These are phyloP conservation scores for Ceratocystis colombiana DNA, from an alignment of 2,329 filamentous ascomycete species.

Conservation along the genomic window DNA sequence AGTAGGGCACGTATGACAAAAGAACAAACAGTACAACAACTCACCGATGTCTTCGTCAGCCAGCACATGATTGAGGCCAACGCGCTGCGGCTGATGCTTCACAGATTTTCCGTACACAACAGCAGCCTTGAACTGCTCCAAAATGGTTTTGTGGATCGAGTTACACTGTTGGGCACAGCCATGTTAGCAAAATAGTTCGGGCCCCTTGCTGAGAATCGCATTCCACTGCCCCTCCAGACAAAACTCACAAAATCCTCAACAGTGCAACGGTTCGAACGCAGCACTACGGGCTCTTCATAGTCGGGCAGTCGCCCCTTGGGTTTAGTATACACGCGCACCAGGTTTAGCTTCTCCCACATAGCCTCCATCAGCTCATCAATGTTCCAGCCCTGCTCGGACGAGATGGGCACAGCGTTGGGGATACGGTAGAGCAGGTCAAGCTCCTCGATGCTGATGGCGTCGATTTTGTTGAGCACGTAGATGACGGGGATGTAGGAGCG, in stretches of 20 bases:
- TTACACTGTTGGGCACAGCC: slow-evolving; percentile 59
- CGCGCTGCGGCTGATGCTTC: slow-evolving; percentile 95
- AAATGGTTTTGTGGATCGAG: slow-evolving; percentile 88
- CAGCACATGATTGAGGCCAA: slow-evolving; percentile 82
- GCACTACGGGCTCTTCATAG: slow-evolving; percentile 81
- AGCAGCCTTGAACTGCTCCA: slow-evolving; percentile 89
- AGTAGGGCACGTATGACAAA: neutral
- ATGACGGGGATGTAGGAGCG: slow-evolving; percentile 98
- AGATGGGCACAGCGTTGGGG: slow-evolving; percentile 93
- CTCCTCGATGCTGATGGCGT: slow-evolving; percentile 95
- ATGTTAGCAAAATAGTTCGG: slow-evolving; percentile 5
- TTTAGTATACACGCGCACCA: slow-evolving; percentile 93
- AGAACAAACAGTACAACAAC: neutral
- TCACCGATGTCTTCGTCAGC: slow-evolving; percentile 92
- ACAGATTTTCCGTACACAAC: slow-evolving; percentile 97
- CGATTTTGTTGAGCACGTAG: slow-evolving; percentile 98
- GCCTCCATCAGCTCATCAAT: slow-evolving; percentile 90
- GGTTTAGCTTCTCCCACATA: slow-evolving; percentile 96
- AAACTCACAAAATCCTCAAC: slow-evolving; percentile 90
- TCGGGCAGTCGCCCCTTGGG: slow-evolving; percentile 92
- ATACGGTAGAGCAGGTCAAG: slow-evolving; percentile 93
- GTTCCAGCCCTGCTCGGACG: slow-evolving; percentile 96
- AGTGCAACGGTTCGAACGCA: slow-evolving; percentile 71
- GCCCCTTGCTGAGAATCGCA: too few species aligned
- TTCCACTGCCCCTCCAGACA: too few species aligned